A percentile compares a stretch with the other conserved stretches of the same genome.
Evolutionary conservation across 192 early-diverging fungal species (phyloP).

Genomic region (Linnemannia exigua): DNA sequence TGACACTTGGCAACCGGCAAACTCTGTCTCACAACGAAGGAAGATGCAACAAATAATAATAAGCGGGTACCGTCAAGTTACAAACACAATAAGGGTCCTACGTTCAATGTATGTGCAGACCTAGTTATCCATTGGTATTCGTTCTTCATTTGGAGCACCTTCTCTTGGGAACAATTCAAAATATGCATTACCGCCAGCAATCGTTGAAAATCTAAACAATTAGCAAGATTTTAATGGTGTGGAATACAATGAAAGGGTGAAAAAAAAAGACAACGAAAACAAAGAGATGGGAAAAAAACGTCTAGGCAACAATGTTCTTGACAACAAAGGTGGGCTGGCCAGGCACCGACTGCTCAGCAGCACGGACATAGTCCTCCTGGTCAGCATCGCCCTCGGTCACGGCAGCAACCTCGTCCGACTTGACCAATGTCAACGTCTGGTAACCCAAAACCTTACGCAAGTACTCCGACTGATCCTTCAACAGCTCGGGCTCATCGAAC

Average conservation of each 20-base stretch:
- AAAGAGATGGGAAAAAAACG: not conserved
- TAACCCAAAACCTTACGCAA: slow-evolving; percentile 73
- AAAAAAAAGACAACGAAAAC: not conserved
- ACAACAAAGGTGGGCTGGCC: slow-evolving; percentile 69
- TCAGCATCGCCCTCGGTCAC: slow-evolving; percentile 38
- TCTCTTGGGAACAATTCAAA: no score
- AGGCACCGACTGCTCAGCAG: slow-evolving; percentile 68
- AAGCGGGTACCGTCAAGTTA: no score
- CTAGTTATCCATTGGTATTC: no score
- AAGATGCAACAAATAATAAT: no score
- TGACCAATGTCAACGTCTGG: slow-evolving; percentile 65
- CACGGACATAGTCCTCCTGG: slow-evolving; percentile 64
- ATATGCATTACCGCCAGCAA: not conserved
- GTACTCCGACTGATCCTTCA: slow-evolving; percentile 66
- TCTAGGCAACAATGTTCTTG: slow-evolving; percentile 61
- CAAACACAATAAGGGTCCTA: no score
- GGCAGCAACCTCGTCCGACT: slow-evolving; percentile 54
- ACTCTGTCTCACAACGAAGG: no score
- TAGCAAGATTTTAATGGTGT: not conserved
- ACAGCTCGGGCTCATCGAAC: slow-evolving; percentile 87
- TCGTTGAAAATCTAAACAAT: not conserved
- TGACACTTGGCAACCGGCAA: not conserved
- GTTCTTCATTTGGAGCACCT: no score
- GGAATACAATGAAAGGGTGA: not conserved
- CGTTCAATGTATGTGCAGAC: no score